Percentiles rank a stretch among this genome's conserved stretches.
Conservation (phyloP, 345 rosid species). For the Kernera saxatilis region DNA sequence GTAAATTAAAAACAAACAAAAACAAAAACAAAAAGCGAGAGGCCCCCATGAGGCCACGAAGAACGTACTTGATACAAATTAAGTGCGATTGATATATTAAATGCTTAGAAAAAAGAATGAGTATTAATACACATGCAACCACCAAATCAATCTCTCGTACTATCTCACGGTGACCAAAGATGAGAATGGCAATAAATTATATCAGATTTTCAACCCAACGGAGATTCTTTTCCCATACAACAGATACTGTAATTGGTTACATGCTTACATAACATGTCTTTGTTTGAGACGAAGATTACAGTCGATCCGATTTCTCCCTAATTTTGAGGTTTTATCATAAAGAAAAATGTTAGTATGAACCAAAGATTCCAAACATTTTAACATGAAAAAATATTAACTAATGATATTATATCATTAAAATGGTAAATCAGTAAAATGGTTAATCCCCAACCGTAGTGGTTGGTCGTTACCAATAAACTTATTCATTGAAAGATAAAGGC, state of each 20-base stretch:
- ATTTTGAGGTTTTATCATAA: neutral
- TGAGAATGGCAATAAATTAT: constrained; percentile 4
- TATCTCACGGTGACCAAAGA: neutral
- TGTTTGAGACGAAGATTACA: neutral
- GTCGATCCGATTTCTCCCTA: neutral
- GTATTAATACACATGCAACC: constrained; percentile 2
- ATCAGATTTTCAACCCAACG: neutral
- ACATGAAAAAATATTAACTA: neutral
- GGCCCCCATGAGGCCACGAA: neutral
- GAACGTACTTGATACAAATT: neutral
- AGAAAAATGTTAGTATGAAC: neutral
- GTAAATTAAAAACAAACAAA: neutral
- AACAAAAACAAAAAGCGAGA: constrained; percentile 2
- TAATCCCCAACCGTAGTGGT: constrained; percentile 5
- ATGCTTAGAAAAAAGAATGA: neutral
- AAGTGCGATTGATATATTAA: neutral
- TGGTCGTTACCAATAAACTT: constrained; percentile 16
- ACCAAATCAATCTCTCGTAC: constrained; percentile 13
- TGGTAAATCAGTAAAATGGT: neutral
- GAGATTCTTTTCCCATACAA: neutral
- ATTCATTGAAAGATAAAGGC: constrained; percentile 8
- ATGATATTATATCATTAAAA: neutral
- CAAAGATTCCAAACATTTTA: neutral
- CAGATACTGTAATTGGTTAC: neutral
- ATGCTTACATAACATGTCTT: neutral